These are phyloP conservation scores for Danielia oregonensis DNA, from an alignment of 805 yeast species.

Conservation along the genomic window DNA sequence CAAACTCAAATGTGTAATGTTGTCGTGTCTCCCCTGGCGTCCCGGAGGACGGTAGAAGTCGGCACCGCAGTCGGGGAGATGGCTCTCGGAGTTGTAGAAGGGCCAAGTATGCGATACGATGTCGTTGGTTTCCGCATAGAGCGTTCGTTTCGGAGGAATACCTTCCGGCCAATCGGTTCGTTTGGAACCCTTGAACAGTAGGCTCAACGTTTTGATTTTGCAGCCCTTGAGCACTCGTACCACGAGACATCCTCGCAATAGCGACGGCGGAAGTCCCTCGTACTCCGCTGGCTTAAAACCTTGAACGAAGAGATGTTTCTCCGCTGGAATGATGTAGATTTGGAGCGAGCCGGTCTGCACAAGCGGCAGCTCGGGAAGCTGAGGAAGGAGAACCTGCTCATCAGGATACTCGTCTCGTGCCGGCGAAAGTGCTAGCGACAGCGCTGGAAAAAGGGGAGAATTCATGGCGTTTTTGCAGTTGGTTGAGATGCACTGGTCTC, in stretches of 20 bases:
- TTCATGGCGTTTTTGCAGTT: not conserved
- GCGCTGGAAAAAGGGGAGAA: constrained; percentile 26
- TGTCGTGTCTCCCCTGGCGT: constrained; percentile 13
- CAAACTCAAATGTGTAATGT: constrained; percentile 33
- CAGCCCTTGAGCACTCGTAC: constrained; percentile 68
- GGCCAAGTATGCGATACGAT: constrained; percentile 88
- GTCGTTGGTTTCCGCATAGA: constrained; percentile 60
- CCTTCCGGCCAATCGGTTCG: constrained; percentile 98
- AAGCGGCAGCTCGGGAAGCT: constrained; percentile 52
- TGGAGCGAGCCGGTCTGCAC: constrained; percentile 64
- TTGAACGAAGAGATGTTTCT: constrained; percentile 72
- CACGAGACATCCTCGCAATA: constrained; percentile 76
- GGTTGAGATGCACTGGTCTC: constrained; percentile 1
- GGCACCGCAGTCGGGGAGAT: constrained; percentile 41
- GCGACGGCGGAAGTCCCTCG: constrained; percentile 65
- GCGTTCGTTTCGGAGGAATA: constrained; percentile 81
- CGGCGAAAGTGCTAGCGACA: constrained; percentile 13
- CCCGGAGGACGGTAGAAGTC: constrained; percentile 29
- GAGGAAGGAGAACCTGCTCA: constrained; percentile 31
- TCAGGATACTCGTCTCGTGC: constrained; percentile 5
- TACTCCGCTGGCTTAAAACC: constrained; percentile 73
- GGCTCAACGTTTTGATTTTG: constrained; percentile 59
- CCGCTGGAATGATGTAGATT: constrained; percentile 72
- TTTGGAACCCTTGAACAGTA: constrained; percentile 63
- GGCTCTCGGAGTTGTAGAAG: constrained; percentile 48